A percentile compares a stretch with the other conserved stretches of the same genome.
phyloP scores from a whole-genome alignment of 2,329 filamentous ascomycete species.

The Atkinsonella hypoxylon region DNA sequence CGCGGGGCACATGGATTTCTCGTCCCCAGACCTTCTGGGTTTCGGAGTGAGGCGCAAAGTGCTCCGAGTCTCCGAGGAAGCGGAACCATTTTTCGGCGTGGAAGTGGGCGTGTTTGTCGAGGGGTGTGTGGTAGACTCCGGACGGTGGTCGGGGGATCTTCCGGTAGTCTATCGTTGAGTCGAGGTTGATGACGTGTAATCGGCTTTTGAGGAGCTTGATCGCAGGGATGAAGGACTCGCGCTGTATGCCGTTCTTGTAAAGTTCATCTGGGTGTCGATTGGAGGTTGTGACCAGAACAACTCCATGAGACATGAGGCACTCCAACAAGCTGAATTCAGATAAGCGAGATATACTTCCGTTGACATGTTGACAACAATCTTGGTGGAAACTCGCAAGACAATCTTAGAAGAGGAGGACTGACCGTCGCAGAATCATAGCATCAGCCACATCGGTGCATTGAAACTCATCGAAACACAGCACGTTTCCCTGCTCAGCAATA shows the following conservation, averaged over 20 bases:
- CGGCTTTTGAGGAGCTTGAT: slow-evolving; percentile 81
- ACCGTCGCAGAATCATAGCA: slow-evolving; percentile 89
- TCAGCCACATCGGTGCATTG: slow-evolving; percentile 97
- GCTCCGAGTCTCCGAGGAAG: slow-evolving; percentile 76
- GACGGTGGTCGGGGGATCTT: slow-evolving; percentile 90
- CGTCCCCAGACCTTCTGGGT: slow-evolving; percentile 85
- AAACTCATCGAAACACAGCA: slow-evolving; percentile 97
- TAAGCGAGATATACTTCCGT: not conserved
- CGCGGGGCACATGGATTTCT: slow-evolving; percentile 74
- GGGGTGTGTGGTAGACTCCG: slow-evolving; percentile 84
- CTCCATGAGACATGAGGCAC: slow-evolving; percentile 88
- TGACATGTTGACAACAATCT: not conserved
- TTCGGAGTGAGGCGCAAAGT: slow-evolving; percentile 62
- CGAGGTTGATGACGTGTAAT: slow-evolving; percentile 83
- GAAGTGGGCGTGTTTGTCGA: slow-evolving; percentile 62
- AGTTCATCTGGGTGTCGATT: slow-evolving; percentile 94
- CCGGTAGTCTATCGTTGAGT: slow-evolving; percentile 92
- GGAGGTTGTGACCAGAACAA: slow-evolving; percentile 88
- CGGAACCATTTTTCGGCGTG: slow-evolving; percentile 94
- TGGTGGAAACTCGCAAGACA: slow-evolving; percentile 4
- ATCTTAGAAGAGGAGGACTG: slow-evolving; percentile 2
- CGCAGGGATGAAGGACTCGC: slow-evolving; percentile 87
- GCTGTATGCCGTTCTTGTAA: slow-evolving; percentile 96
- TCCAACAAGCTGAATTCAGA: slow-evolving; percentile 54
- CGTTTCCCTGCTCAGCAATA: slow-evolving; percentile 72